These are phyloP conservation scores for Alternaria viburni DNA, from an alignment of 2,329 filamentous ascomycete species.

Conservation along the genomic window DNA sequence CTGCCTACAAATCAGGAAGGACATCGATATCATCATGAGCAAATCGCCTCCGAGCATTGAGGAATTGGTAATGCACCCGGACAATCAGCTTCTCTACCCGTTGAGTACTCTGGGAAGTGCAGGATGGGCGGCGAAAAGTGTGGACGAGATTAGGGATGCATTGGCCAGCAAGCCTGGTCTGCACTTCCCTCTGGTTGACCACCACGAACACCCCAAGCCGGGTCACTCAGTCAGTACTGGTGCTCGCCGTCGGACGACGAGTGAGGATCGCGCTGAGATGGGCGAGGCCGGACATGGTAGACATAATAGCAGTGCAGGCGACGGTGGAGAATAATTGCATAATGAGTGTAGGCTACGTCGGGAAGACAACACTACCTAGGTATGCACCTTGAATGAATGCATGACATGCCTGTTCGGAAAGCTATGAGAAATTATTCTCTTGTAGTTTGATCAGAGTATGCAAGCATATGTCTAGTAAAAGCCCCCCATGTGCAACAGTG, in stretches of 20 bases:
- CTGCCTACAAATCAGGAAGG: conserved; percentile 74
- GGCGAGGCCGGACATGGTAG: not conserved
- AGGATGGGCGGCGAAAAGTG: conserved; percentile 44
- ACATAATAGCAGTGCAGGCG: not conserved
- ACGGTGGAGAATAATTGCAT: not conserved
- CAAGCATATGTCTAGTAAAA: not conserved
- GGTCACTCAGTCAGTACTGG: not conserved
- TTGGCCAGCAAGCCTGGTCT: conserved; percentile 44
- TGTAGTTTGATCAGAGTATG: not conserved
- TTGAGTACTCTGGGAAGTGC: conserved; percentile 49
- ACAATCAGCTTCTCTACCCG: conserved; percentile 63
- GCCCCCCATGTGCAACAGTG: not conserved
- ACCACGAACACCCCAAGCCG: conserved; percentile 17
- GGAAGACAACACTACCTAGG: not conserved
- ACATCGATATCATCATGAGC: conserved; percentile 73
- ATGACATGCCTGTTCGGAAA: not conserved
- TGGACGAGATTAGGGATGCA: conserved; percentile 51
- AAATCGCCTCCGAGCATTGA: conserved; percentile 26
- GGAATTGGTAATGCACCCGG: conserved; percentile 56
- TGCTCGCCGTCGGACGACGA: not conserved
- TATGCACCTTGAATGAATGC: not conserved
- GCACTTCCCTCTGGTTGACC: conserved; percentile 17
- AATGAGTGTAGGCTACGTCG: not conserved
- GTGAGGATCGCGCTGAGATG: not conserved
- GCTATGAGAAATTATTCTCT: not conserved